These are phyloP conservation scores for Bolboschoenus planiculmis DNA, from an alignment of 176 grass and related monocot species.

Conservation along the genomic window DNA sequence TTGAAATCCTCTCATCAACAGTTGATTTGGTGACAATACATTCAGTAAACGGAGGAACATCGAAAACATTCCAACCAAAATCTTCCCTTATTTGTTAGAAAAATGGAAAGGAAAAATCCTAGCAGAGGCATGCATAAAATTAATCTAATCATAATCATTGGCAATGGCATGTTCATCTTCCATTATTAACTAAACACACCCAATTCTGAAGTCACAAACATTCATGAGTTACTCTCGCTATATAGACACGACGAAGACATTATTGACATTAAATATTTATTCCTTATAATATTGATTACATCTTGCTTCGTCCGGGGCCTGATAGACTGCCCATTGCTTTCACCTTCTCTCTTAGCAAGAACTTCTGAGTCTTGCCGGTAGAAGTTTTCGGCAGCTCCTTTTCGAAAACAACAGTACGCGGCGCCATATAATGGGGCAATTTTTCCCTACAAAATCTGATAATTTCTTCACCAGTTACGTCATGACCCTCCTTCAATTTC, in stretches of 20 bases:
- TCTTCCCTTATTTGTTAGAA: too few relatives aligned
- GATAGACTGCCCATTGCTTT: slow-evolving; percentile 61
- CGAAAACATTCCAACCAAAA: too few relatives aligned
- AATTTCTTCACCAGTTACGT: slow-evolving; percentile 38
- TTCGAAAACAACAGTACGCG: slow-evolving; percentile 55
- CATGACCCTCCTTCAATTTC: slow-evolving; percentile 20
- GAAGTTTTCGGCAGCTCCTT: slow-evolving; percentile 76
- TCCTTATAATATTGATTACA: slow-evolving; percentile 32
- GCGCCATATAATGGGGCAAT: slow-evolving; percentile 74
- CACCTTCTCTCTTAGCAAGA: slow-evolving; percentile 51
- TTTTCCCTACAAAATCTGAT: slow-evolving; percentile 49
- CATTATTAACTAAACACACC: neutral
- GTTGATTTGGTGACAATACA: too few relatives aligned
- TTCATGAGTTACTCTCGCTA: neutral
- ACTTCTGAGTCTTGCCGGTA: slow-evolving; percentile 83
- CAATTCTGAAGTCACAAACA: neutral
- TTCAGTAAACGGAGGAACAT: too few relatives aligned
- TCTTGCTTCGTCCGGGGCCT: slow-evolving; percentile 30
- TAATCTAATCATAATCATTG: neutral
- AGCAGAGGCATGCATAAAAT: too few relatives aligned
- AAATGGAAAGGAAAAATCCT: too few relatives aligned
- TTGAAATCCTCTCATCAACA: too few relatives aligned
- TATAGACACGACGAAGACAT: neutral
- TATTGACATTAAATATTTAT: neutral
- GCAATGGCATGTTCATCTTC: neutral